These are phyloP conservation scores for Chrysoporthe cubensis DNA, from an alignment of 2,329 filamentous ascomycete genomes.

Conservation along the genomic window DNA sequence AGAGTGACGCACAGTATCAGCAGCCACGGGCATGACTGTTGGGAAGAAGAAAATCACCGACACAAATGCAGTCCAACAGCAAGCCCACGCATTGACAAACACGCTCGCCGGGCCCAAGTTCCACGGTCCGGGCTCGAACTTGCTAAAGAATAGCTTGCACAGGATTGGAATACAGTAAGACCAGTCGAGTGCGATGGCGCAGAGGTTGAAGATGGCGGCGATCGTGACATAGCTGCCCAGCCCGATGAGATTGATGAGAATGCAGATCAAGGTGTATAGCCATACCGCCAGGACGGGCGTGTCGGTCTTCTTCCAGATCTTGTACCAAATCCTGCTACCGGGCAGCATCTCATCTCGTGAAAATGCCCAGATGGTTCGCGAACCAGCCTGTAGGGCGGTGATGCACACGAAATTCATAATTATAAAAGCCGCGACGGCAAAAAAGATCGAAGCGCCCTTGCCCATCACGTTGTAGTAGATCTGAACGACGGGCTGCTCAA, in stretches of 20 bases:
- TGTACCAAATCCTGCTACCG: constrained; percentile 52
- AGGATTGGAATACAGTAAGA: constrained; percentile 60
- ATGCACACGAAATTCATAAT: constrained; percentile 64
- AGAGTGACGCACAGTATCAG: constrained; percentile 44
- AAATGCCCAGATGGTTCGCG: constrained; percentile 59
- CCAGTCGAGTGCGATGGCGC: constrained; percentile 59
- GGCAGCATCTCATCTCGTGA: constrained; percentile 56
- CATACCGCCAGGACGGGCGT: constrained; percentile 59
- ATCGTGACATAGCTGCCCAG: constrained; percentile 59
- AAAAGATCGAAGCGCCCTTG: constrained; percentile 56
- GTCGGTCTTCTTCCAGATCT: constrained; percentile 50
- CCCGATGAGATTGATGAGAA: constrained; percentile 62
- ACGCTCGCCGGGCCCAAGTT: constrained; percentile 48
- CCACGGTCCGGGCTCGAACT: constrained; percentile 57
- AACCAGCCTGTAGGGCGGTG: constrained; percentile 58
- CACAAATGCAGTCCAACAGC: constrained; percentile 56
- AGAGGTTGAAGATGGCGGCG: constrained; percentile 57
- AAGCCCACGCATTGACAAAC: constrained; percentile 52
- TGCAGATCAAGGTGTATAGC: constrained; percentile 58
- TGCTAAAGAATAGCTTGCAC: constrained; percentile 53
- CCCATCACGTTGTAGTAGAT: constrained; percentile 63
- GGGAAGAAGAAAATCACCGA: constrained; percentile 59
- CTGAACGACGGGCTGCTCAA: constrained; percentile 58
- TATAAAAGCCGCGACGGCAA: constrained; percentile 58
- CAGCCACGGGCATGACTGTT: constrained; percentile 49